Percentiles rank a stretch among this genome's conserved stretches.
Conservation (phyloP, 176 grass and related monocot species). For the Musa troglodytarum region DNA sequence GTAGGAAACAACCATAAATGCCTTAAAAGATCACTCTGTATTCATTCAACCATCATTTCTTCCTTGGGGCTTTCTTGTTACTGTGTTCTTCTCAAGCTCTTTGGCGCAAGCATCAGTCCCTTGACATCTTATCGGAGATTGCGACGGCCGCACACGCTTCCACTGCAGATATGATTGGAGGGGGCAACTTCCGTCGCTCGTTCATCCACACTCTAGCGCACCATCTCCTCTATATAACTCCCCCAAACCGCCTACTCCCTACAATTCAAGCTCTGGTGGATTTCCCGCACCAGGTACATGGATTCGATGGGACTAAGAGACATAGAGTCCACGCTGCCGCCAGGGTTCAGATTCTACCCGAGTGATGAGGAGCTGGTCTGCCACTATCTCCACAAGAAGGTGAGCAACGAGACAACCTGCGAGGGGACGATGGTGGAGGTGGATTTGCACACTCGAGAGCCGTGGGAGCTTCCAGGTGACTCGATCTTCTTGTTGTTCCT, state of each 20-base stretch:
- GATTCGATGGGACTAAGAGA: slow-evolving; percentile 48
- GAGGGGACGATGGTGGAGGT: slow-evolving; percentile 62
- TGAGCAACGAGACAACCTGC: slow-evolving; percentile 34
- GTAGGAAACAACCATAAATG: neutral
- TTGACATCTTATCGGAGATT: slow-evolving; percentile 14
- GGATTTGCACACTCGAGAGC: slow-evolving; percentile 60
- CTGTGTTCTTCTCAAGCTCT: slow-evolving; percentile 16
- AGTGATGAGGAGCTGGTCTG: slow-evolving; percentile 76
- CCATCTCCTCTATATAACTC: slow-evolving; percentile 19
- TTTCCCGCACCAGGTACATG: neutral
- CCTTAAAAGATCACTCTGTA: neutral
- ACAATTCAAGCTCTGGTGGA: slow-evolving; percentile 2
- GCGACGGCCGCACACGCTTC: slow-evolving; percentile 10
- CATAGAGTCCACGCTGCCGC: slow-evolving; percentile 48
- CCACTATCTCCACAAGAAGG: slow-evolving; percentile 78
- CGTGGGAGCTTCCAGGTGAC: slow-evolving; percentile 88
- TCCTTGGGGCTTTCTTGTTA: slow-evolving; percentile 17
- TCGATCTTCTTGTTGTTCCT: neutral
- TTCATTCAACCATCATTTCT: too few species aligned
- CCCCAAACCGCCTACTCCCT: slow-evolving; percentile 4
- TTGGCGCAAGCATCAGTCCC: slow-evolving; percentile 8
- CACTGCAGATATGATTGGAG: slow-evolving; percentile 4
- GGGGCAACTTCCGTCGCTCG: slow-evolving; percentile 13
- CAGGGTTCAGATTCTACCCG: slow-evolving; percentile 77
- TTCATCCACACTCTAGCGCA: neutral